These are phyloP conservation scores for Elymus sibiricus DNA, from an alignment of 176 grass and related monocot species.

Conservation along the genomic window DNA sequence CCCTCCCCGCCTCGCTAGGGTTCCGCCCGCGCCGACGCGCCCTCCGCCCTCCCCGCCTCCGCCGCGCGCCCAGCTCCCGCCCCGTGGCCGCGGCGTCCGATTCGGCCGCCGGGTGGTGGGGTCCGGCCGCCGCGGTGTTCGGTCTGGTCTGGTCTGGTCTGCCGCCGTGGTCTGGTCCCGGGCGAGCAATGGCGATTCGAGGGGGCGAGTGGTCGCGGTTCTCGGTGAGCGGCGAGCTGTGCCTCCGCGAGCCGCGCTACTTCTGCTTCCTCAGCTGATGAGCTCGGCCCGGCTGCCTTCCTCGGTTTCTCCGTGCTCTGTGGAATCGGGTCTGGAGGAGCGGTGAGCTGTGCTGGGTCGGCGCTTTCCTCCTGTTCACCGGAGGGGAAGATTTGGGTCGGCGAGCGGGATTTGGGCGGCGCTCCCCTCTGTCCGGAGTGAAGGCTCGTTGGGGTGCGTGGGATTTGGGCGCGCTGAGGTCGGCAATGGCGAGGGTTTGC, in stretches of 20 bases:
- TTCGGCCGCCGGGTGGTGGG: conserved; percentile 18
- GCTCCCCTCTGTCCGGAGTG: not conserved
- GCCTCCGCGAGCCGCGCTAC: not conserved
- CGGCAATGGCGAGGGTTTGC: conserved; percentile 31
- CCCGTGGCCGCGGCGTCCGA: conserved; percentile 5
- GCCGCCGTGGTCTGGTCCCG: not conserved
- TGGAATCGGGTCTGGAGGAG: not conserved
- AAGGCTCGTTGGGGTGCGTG: not conserved
- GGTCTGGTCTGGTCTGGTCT: not conserved
- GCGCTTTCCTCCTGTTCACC: not conserved
- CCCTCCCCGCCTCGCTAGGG: conserved; percentile 21
- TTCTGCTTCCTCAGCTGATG: conserved; percentile 19
- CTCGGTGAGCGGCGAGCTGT: not conserved
- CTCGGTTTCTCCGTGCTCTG: conserved; percentile 39
- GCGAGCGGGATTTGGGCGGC: not conserved
- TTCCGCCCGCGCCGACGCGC: not conserved
- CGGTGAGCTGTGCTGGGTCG: not conserved
- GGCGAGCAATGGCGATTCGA: conserved; percentile 8
- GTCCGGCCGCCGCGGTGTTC: not conserved
- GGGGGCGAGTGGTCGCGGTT: conserved; percentile 7
- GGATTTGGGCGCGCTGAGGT: conserved; percentile 20
- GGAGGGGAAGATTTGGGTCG: not conserved
- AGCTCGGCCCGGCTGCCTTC: conserved; percentile 17
- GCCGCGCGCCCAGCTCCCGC: not conserved
- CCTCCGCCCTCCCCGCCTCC: not conserved